Percentiles rank a stretch among this genome's conserved stretches.
phyloP scores from a whole-genome alignment of 179 eudicot species.

The Silene noctiflora region DNA sequence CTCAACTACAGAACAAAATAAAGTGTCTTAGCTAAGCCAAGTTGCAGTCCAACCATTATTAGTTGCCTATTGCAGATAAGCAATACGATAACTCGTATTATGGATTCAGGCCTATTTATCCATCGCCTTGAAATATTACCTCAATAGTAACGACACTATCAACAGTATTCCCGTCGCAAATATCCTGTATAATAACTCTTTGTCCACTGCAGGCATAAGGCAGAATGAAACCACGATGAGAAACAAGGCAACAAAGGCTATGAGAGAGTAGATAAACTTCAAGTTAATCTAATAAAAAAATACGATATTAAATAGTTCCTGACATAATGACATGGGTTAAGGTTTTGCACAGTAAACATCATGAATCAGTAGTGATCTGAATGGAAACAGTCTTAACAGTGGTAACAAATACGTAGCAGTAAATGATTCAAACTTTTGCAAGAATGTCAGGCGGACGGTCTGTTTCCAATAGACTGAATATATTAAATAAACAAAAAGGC shows the following conservation, averaged over 20 bases:
- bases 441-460: background rate
- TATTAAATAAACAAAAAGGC: background rate
- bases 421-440: background rate
- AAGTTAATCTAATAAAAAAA: background rate
- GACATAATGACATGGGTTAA: background rate
- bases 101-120: background rate
- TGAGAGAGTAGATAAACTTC: slow-evolving; percentile 4
- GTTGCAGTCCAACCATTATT: no score
- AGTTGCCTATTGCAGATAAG: background rate
- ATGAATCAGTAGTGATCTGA: background rate
- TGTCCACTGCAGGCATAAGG: slow-evolving; percentile 66
- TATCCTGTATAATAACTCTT: slow-evolving; percentile 68
- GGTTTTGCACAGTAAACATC: background rate
- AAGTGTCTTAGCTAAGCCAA: no score
- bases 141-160: slow-evolving; percentile 76
- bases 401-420: background rate
- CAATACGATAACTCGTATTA: background rate
- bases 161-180: slow-evolving; percentile 43
- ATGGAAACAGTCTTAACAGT: background rate
- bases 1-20: background rate
- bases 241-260: slow-evolving; percentile 7
- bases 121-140: slow-evolving; percentile 39
- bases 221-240: slow-evolving; percentile 11
- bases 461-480: background rate
- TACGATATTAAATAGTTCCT: background rate